phyloP scores from a whole-genome alignment of 169 alveolate genomes.

The Plasmodium gaboni region DNA sequence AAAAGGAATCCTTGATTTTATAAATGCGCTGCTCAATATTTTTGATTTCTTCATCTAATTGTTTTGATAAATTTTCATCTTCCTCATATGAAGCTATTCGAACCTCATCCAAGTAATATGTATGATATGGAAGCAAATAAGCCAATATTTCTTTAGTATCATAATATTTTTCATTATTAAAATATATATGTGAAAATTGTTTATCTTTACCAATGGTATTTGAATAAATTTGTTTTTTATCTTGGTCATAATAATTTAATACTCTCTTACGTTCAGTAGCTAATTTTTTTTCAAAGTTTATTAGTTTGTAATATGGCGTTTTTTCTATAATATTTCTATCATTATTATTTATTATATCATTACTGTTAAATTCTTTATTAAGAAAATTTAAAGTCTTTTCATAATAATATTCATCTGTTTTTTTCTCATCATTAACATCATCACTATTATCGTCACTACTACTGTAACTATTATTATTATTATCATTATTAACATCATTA shows the following conservation, averaged over 20 bases:
- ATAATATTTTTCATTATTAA: conserved; percentile 45
- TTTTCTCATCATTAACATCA: conserved; percentile 5
- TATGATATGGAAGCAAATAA: conserved; percentile 55
- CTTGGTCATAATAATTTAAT: conserved; percentile 45
- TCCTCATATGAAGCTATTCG: conserved; percentile 26
- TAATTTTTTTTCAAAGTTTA: conserved; percentile 57
- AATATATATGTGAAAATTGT: conserved; percentile 60
- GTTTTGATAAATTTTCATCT: conserved; percentile 4
- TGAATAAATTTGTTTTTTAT: conserved; percentile 46
- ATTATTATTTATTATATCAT: not conserved
- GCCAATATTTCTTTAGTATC: conserved; percentile 68
- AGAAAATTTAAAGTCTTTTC: conserved; percentile 35
- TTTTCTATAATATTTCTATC: conserved; percentile 29
- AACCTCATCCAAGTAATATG: conserved; percentile 47
- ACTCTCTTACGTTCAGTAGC: conserved; percentile 53
- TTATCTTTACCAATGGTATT: conserved; percentile 50
- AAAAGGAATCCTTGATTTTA: conserved; percentile 37
- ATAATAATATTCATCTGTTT: conserved; percentile 43
- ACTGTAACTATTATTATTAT: not conserved
- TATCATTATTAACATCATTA: not conserved
- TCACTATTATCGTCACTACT: not conserved
- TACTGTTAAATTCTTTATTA: conserved; percentile 18
- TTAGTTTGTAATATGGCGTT: conserved; percentile 52
- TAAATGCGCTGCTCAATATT: conserved; percentile 25
- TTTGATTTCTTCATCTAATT: conserved; percentile 12